Base-by-base conservation (phyloP, 1,284 basidiomycete genomes). In the Ustilago curta region DNA sequence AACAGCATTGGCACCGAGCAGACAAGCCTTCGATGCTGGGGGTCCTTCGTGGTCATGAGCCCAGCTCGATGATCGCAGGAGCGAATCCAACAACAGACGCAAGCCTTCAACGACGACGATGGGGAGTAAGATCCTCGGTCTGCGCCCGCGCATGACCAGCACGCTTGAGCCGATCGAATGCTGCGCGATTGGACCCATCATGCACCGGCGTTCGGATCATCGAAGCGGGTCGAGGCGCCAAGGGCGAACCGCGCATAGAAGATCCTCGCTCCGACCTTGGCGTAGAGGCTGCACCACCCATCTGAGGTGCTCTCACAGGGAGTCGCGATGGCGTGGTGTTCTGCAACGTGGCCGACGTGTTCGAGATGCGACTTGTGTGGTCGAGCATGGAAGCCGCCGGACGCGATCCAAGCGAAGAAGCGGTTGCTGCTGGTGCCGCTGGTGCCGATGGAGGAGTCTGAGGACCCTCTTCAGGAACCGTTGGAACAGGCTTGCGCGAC, bases 141-240 rank as follows among this genome's bases (percentile, higher is more conserved):
- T 66, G 71, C 8, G 71, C 45, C 16, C 71, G 71, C 9, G 59
- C 58, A 51, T 74, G 71, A 23, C 71, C 71, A n/a, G 71, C 71
- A 21, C 71, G 71, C 57, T 64, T 69, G 8, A 74, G 66, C 4
- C 71, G 71, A 37, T 74, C 71, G 29, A 74, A 74, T 3, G 71
- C 71, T 11, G 62, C 71, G 3, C 71, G 66, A 35, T 70, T 62
- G 21, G 66, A 61, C 0, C 54, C 54, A 35, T 74, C 71, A 32
- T 69, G 65, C 3, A 74, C 66, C 7, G 71, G 65, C 0, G 66
- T 67, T 16, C 66, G 61, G 31, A 70, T 70, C 61, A 63, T 58
- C 29, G 71, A 74, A 14, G 54, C 65, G 11, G 70, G 66, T 8
- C 60, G 49, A 5, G 55, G 57, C 8, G 59, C 51, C 43, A 68